Evolutionary conservation across 2,329 filamentous ascomycete species (phyloP).

Genomic region (Venturia nashicola): DNA sequence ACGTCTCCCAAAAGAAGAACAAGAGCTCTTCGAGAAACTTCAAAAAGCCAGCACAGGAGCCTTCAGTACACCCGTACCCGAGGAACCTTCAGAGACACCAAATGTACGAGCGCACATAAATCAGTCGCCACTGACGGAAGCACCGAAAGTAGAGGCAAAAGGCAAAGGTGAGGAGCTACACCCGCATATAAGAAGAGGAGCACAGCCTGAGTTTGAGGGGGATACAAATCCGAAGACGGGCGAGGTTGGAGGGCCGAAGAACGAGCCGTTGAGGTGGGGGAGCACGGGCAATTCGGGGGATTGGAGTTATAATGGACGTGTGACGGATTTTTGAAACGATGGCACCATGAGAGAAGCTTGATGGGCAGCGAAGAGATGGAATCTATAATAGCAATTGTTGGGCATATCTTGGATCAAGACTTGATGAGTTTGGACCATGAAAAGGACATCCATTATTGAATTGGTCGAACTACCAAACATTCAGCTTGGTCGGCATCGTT

Average conservation of each 20-base stretch:
- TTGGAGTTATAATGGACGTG: slow-evolving; percentile 92
- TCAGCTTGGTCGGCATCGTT: neutral
- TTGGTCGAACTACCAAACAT: no score
- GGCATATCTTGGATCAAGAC: neutral
- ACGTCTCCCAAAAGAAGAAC: slow-evolving; percentile 74
- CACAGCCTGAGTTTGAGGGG: slow-evolving; percentile 83
- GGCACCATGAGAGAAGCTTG: neutral
- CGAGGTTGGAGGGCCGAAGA: slow-evolving; percentile 94
- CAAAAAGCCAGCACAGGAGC: slow-evolving; percentile 65
- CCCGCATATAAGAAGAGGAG: slow-evolving; percentile 61
- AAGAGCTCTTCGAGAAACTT: slow-evolving; percentile 81
- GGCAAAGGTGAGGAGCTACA: slow-evolving; percentile 54
- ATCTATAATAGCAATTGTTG: no score
- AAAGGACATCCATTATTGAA: neutral
- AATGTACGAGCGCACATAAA: slow-evolving; percentile 31
- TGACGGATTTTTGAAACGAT: slow-evolving; percentile 65
- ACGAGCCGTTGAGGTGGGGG: slow-evolving; percentile 92
- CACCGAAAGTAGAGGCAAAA: slow-evolving; percentile 37
- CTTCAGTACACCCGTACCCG: slow-evolving; percentile 52
- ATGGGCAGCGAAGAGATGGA: neutral
- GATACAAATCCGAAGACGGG: slow-evolving; percentile 88
- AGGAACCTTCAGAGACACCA: slow-evolving; percentile 25
- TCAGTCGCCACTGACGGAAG: slow-evolving; percentile 32
- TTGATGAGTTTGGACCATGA: neutral
- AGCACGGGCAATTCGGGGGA: slow-evolving; percentile 52